Evolutionary conservation across 257 asterid species (phyloP).

Genomic region (Haberlea rhodopensis): DNA sequence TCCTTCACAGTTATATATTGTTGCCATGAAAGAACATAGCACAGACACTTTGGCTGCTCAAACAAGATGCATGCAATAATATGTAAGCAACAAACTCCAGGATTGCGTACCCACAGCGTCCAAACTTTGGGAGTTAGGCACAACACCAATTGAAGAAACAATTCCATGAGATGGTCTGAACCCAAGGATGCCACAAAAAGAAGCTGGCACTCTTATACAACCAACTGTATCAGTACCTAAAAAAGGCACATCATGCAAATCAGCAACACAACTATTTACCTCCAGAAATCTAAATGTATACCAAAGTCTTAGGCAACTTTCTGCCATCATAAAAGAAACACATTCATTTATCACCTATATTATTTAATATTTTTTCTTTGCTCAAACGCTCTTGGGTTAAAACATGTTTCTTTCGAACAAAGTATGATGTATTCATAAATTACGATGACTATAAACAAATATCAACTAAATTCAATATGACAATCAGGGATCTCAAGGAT

Average conservation of each 20-base stretch:
- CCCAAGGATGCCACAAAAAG: slow-evolving; percentile 78
- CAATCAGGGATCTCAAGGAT: not conserved
- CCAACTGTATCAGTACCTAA: slow-evolving; percentile 78
- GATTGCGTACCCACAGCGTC: slow-evolving; percentile 77
- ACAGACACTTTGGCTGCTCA: slow-evolving; percentile 3
- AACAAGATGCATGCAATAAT: slow-evolving; percentile 4
- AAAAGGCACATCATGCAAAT: slow-evolving; percentile 22
- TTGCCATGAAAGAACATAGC: not conserved
- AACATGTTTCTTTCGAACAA: not conserved
- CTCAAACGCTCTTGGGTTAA: not conserved
- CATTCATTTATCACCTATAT: not conserved
- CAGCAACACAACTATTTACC: slow-evolving; percentile 4
- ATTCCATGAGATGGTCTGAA: slow-evolving; percentile 85
- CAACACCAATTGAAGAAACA: slow-evolving; percentile 67
- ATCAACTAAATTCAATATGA: not conserved
- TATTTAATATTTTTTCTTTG: no score
- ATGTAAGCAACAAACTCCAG: slow-evolving; percentile 18
- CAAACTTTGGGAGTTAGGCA: slow-evolving; percentile 82
- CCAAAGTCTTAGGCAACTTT: slow-evolving; percentile 3
- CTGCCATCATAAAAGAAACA: not conserved
- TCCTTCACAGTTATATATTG: not conserved
- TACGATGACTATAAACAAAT: not conserved
- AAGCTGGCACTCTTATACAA: no score
- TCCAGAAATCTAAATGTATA: not conserved
- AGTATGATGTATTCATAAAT: not conserved